phyloP scores from a whole-genome alignment of 768 basidiomycete species.

The Tricholoma matsutake region DNA sequence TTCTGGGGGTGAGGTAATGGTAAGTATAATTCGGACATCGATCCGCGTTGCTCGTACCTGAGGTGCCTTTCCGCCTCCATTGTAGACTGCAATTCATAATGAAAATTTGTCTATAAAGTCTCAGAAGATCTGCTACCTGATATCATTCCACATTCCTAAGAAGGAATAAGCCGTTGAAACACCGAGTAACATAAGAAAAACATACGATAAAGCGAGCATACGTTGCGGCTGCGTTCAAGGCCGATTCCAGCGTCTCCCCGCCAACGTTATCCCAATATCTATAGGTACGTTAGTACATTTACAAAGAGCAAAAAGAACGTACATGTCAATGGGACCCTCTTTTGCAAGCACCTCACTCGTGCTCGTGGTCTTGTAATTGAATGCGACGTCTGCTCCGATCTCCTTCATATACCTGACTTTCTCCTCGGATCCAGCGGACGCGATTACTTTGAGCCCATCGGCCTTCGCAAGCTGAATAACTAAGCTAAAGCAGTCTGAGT shows the following conservation, averaged over 20 bases:
- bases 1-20: slow-evolving; percentile 28
- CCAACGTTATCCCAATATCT: slow-evolving; percentile 62
- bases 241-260: slow-evolving; percentile 56
- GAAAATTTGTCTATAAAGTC: not conserved
- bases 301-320: slow-evolving; percentile 6
- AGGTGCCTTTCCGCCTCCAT: slow-evolving; percentile 26
- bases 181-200: not conserved
- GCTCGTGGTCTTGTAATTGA: slow-evolving; percentile 25
- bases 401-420: slow-evolving; percentile 36
- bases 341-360: slow-evolving; percentile 28
- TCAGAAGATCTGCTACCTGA: slow-evolving; percentile 11
- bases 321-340: slow-evolving; percentile 41
- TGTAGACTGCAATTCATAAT: slow-evolving; percentile 25
- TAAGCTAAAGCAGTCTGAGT: not conserved
- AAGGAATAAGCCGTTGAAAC: not conserved
- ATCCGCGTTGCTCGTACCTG: slow-evolving; percentile 18
- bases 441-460: slow-evolving; percentile 39
- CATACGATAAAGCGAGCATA: slow-evolving; percentile 52
- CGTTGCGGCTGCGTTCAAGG: slow-evolving; percentile 41
- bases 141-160: slow-evolving; percentile 42
- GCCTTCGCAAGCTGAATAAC: slow-evolving; percentile 27
- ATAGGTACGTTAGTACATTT: not conserved
- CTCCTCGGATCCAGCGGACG: slow-evolving; percentile 37
- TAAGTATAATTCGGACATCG: not conserved
- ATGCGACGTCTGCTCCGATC: slow-evolving; percentile 35